phyloP scores from a whole-genome alignment of 176 grass and related monocot genomes.

The Pontederia paniculata region DNA sequence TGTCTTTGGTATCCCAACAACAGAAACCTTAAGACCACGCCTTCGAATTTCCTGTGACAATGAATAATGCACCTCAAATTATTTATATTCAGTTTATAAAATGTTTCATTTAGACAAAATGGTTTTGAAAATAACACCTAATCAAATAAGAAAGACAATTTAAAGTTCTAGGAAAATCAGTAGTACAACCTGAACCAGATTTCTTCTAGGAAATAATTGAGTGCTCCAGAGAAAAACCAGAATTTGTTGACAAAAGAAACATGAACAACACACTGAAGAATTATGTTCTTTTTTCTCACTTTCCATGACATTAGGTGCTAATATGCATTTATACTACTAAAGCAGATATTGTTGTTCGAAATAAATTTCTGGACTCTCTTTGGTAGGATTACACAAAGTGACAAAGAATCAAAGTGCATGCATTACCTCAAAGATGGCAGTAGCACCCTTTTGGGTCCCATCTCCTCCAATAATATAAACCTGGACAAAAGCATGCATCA shows the following conservation, averaged over 20 bases:
- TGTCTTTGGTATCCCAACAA: constrained; percentile 87
- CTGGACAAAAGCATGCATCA: constrained; percentile 19
- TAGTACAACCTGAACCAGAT: too few species aligned
- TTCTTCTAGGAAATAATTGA: too few species aligned
- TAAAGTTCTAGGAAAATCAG: too few species aligned
- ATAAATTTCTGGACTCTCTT: too few species aligned
- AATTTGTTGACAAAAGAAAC: too few species aligned
- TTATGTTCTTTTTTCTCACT: too few species aligned
- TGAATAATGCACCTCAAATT: not conserved
- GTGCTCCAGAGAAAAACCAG: too few species aligned
- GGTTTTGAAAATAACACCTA: not conserved
- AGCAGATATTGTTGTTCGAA: not conserved
- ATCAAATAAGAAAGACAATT: too few species aligned
- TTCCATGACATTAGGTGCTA: too few species aligned
- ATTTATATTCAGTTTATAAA: not conserved
- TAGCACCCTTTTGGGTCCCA: constrained; percentile 91
- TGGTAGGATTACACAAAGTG: too few species aligned
- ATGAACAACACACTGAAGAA: too few species aligned
- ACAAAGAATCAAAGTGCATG: too few species aligned
- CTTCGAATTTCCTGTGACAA: constrained; percentile 63
- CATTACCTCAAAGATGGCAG: constrained; percentile 84
- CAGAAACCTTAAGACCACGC: constrained; percentile 60
- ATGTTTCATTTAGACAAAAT: not conserved
- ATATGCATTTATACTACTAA: not conserved
- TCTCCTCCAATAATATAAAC: constrained; percentile 96